A percentile compares a stretch with the other conserved stretches of the same genome.
Conservation (phyloP, 1,284 basidiomycete genomes). For the Stygiomarasmius scandens region DNA sequence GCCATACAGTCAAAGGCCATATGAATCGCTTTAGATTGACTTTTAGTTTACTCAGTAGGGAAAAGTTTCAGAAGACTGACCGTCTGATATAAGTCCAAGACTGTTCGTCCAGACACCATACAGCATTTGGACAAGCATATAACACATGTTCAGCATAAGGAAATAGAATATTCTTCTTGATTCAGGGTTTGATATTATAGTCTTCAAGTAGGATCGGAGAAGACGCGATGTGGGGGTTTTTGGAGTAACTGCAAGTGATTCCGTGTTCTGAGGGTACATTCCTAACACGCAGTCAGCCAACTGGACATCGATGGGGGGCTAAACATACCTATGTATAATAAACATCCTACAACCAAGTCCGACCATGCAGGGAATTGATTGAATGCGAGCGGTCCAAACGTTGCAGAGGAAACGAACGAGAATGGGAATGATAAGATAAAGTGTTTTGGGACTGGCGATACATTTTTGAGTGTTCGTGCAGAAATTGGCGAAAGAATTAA, state of each 20-base stretch:
- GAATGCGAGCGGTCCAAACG: constrained; percentile 57
- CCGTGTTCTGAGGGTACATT: constrained; percentile 53
- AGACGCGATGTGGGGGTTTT: constrained; percentile 60
- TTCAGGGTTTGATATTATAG: constrained; percentile 88
- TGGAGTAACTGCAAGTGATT: constrained; percentile 45
- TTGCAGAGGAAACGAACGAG: constrained; percentile 44
- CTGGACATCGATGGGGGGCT: not conserved
- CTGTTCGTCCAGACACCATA: constrained; percentile 99
- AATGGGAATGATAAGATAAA: constrained; percentile 58
- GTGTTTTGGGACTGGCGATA: constrained; percentile 52
- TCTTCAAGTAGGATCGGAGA: constrained; percentile 79
- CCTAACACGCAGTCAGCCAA: constrained; percentile 40
- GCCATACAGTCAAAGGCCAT: constrained; percentile 99
- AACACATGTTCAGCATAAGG: constrained; percentile 90
- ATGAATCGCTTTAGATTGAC: constrained; percentile 80
- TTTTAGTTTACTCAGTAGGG: not conserved
- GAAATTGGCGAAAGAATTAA: constrained; percentile 62
- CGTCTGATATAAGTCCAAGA: constrained; percentile 95
- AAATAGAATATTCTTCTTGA: constrained; percentile 98
- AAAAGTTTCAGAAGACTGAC: constrained; percentile 51
- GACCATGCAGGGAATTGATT: constrained; percentile 56
- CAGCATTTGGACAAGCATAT: constrained; percentile 94
- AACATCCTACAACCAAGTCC: constrained; percentile 50
- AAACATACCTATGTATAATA: constrained; percentile 63
- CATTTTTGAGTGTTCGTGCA: constrained; percentile 45